These are phyloP conservation scores for carrot (Daucus carota) DNA, from an alignment of 129 eudicot species.

Conservation along the genomic window DH1_v3.0 NC_030381.2:24732501-24733000, in stretches of 20 bases:
- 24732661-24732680: neutral
- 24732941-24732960: conserved; percentile 98
- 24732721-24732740: neutral
- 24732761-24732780: conserved; percentile 94
- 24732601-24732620: neutral
- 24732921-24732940: conserved; percentile 90
- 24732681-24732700: neutral
- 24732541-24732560: neutral
- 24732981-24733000: conserved; percentile 98
- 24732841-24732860: conserved; percentile 90
- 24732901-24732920: conserved; percentile 79
- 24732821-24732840: conserved; percentile 96
- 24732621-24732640: neutral
- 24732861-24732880: conserved; percentile 96
- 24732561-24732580: neutral
- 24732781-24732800: conserved; percentile 83
- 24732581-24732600: neutral
- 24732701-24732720: neutral
- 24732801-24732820: conserved; percentile 62
- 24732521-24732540: neutral
- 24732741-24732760: conserved; percentile 80
- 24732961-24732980: conserved; percentile 92
- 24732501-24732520: neutral
- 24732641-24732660: neutral
- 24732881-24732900: conserved; percentile 98